Evolutionary conservation across 257 asterid species (phyloP).

Genomic region (Catharanthus roseus): DNA sequence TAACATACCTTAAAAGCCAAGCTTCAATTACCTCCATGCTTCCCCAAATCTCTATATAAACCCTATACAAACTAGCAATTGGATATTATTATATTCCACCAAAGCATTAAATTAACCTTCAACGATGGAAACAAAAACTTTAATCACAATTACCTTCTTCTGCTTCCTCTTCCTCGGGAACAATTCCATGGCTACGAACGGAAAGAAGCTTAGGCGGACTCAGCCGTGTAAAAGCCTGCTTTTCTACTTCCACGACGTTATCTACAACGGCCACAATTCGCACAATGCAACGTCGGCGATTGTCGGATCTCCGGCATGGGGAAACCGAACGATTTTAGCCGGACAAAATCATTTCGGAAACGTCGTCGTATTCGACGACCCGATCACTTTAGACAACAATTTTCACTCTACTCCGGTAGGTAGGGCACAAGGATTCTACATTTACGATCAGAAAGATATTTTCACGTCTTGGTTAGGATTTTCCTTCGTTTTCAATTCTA

Average conservation of each 20-base stretch:
- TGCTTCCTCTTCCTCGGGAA: conserved; percentile 7
- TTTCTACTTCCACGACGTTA: conserved; percentile 37
- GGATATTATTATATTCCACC: too few species aligned
- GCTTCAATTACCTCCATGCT: neutral
- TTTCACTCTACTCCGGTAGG: conserved; percentile 38
- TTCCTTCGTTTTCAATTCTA: conserved; percentile 32
- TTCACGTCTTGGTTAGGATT: conserved; percentile 46
- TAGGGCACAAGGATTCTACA: conserved; percentile 49
- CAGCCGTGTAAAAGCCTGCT: conserved; percentile 29
- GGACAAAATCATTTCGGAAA: conserved; percentile 34
- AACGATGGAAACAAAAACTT: conserved; percentile 13
- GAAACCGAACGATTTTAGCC: conserved; percentile 26
- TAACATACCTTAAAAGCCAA: conserved; percentile 18
- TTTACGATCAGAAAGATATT: conserved; percentile 30
- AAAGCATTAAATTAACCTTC: too few species aligned
- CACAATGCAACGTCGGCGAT: conserved; percentile 36
- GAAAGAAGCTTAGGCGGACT: neutral
- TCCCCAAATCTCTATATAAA: too few species aligned
- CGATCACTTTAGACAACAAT: conserved; percentile 37
- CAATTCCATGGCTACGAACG: neutral
- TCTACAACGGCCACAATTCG: conserved; percentile 35
- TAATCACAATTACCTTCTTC: conserved; percentile 5
- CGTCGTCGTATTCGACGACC: conserved; percentile 42
- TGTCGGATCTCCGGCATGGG: conserved; percentile 35
- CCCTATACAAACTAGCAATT: too few species aligned